Conservation (phyloP, 2,329 filamentous ascomycete genomes). For the Beauveria sp. region DNA sequence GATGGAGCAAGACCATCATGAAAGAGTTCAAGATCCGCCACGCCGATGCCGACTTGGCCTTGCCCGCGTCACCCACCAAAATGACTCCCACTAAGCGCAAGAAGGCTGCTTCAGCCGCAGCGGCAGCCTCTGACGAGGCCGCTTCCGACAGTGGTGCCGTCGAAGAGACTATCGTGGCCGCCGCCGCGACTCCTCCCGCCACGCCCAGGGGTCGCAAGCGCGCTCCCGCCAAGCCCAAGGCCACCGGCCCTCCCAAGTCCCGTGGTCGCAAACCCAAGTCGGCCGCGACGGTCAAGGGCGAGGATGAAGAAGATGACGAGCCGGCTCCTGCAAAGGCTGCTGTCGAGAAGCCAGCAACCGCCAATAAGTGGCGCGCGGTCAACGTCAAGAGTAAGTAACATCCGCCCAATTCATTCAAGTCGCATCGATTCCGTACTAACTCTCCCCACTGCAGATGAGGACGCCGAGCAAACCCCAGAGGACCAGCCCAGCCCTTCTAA, state of each 20-base stretch:
- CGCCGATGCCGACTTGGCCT: conserved; percentile 12
- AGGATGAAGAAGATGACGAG: conserved; percentile 14
- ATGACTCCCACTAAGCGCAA: conserved; percentile 8
- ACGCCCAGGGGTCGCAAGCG: conserved; percentile 4
- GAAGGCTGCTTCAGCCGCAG: not conserved
- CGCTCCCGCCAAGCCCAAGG: conserved; percentile 8
- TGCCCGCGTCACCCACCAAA: not conserved
- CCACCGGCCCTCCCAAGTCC: conserved; percentile 10
- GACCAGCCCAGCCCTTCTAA: conserved; percentile 17
- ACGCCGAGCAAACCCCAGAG: not conserved
- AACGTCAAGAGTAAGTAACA: not conserved
- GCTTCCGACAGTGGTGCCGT: not conserved
- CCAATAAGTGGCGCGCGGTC: not conserved
- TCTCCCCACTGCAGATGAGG: not conserved
- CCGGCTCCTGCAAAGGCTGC: not conserved
- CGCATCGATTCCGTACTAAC: not conserved
- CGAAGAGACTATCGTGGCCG: not conserved
- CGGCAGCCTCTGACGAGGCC: not conserved
- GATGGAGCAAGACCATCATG: conserved; percentile 31
- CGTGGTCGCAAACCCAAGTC: conserved; percentile 6
- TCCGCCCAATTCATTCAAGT: too few relatives aligned
- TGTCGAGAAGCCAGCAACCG: not conserved
- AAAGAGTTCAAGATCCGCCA: conserved; percentile 25
- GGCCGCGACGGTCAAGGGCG: conserved; percentile 15
- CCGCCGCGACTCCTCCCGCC: not conserved